Base-by-base conservation (phyloP, 2,329 filamentous ascomycete genomes). In the Drechslerella dactyloides region DNA sequence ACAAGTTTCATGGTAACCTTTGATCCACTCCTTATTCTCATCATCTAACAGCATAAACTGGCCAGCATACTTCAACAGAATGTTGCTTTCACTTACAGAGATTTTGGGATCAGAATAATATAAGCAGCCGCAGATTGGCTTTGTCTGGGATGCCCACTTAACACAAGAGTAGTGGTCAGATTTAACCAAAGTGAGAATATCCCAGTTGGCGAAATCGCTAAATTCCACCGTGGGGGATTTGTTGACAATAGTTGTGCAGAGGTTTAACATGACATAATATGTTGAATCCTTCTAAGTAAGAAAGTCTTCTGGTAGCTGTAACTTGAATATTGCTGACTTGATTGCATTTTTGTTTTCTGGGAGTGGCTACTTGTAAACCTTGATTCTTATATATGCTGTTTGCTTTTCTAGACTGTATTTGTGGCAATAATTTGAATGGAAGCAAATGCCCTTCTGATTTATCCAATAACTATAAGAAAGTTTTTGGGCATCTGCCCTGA, bases 331-430 rank as follows among this genome's bases (percentile, higher is more conserved):
- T 10, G 69, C 62, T 1, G 37, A 33, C 17, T 46, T 60, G 3
- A 55, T 40, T 23, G 58, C 21, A 1, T 5, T 4, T 0, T 48
- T 0, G 0, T 79, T 15, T 0, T 46, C 30, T 0, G 85, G 82
- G 0, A 89, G 78, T 0, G 86, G 85, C 84, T 84, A 87, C 75
- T 88, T 86, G 70, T 85, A 79, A 6, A 85, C 75, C 0, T 37
- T 0, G 3, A 89, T 86, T 0, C 19, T 24, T 0, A 88, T 64
- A 0, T 2, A 1, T 0, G 79, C 37, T 0, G 84, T 84, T n/a
- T 76, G 0, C 0, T 6, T 2, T 1, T 72, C 33, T 0, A 78
- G 69, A 0, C 0, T 1, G 73, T 84, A 87, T 53, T 79, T 74
- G 1, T 44, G 7, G 23, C 74, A 75, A 24, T 33, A 23, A 4